Conservation (phyloP, 2,329 filamentous ascomycete species). For the Ceratocystis ficicola region DNA sequence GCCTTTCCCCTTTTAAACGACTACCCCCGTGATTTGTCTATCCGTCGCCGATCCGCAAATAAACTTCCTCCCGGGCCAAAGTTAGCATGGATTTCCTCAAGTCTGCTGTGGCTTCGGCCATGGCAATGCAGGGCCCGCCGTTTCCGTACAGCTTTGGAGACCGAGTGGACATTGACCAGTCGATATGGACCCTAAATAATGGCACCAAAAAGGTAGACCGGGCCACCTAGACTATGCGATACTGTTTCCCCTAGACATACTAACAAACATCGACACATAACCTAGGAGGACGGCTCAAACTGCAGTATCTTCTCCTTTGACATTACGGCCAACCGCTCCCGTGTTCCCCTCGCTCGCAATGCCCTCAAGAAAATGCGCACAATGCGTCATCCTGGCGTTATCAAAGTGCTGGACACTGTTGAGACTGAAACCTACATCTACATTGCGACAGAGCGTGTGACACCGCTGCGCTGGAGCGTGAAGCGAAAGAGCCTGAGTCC, state of each 20-base stretch:
- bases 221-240: not conserved
- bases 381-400: constrained; percentile 82
- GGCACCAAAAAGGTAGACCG: constrained; percentile 69
- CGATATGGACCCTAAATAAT: constrained; percentile 93
- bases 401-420: constrained; percentile 86
- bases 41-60: constrained; percentile 7
- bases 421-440: constrained; percentile 96
- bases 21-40: not conserved
- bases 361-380: constrained; percentile 88
- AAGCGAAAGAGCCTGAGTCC: constrained; percentile 75
- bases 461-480: constrained; percentile 79
- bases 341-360: constrained; percentile 79
- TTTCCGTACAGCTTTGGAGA: constrained; percentile 92
- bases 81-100: constrained; percentile 89
- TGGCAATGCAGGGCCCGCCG: constrained; percentile 73
- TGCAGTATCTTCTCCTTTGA: constrained; percentile 98
- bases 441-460: constrained; percentile 83
- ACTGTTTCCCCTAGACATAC: not conserved
- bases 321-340: constrained; percentile 63
- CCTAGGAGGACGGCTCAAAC: constrained; percentile 78
- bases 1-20: not conserved
- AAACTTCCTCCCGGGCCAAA: constrained; percentile 10
- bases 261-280: constrained; percentile 7
- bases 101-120: constrained; percentile 91
- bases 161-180: constrained; percentile 79